These are phyloP conservation scores for Fusarium napiforme DNA, from an alignment of 2,329 filamentous ascomycete species.

Conservation along the genomic window DNA sequence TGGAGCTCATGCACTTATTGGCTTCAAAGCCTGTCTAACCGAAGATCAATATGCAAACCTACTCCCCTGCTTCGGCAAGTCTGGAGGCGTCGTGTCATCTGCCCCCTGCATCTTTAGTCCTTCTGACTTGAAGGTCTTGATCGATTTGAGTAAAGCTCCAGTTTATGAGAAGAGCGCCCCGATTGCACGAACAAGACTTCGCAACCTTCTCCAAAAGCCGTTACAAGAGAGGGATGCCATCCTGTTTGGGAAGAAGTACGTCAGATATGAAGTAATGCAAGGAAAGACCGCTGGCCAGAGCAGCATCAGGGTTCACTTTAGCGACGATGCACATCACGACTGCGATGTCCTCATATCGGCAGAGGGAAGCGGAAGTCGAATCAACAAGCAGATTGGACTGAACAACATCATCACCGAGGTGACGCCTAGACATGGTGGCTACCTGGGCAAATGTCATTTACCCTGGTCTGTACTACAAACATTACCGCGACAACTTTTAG, in stretches of 20 bases:
- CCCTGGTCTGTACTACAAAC: not conserved
- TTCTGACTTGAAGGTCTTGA: not conserved
- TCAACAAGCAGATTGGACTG: not conserved
- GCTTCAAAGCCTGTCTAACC: not conserved
- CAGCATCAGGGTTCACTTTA: not conserved
- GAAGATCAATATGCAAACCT: not conserved
- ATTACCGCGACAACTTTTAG: not conserved
- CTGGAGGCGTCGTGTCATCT: not conserved
- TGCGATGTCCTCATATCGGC: not conserved
- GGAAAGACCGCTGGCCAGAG: not conserved
- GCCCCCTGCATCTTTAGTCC: not conserved
- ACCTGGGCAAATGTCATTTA: not conserved
- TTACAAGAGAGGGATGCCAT: accelerated
- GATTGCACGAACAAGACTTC: accelerated
- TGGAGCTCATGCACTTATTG: accelerated
- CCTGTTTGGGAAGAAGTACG: not conserved
- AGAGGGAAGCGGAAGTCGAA: not conserved
- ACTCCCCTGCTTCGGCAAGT: accelerated
- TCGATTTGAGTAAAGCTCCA: not conserved
- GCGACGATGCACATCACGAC: not conserved
- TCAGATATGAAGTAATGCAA: not conserved
- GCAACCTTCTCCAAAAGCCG: not conserved
- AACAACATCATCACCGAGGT: not conserved
- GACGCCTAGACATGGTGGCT: not conserved
- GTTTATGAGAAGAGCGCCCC: constrained; percentile 1